Evolutionary conservation across 208 protist genomes (phyloP).

Genomic region (Acanthamoeba royreba): DNA sequence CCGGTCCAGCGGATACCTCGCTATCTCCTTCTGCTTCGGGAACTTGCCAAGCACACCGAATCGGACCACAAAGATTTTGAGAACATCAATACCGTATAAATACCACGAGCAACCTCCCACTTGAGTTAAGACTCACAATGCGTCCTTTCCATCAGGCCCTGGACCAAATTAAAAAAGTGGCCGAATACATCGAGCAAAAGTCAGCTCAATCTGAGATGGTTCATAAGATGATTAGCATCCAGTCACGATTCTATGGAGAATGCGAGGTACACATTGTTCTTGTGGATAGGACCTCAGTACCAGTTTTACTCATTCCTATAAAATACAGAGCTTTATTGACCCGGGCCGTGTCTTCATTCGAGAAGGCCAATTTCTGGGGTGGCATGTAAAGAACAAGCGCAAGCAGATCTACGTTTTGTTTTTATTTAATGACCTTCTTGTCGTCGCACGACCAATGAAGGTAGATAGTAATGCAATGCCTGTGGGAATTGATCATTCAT

Average conservation of each 20-base stretch:
- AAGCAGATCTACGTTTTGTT: neutral
- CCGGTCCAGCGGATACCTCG: slow-evolving; percentile 47
- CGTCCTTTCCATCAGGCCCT: neutral
- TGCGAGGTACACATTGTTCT: neutral
- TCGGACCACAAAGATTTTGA: neutral
- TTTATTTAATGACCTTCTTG: neutral
- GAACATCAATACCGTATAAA: neutral
- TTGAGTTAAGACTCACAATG: neutral
- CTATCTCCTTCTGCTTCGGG: slow-evolving; percentile 17
- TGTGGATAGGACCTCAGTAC: neutral
- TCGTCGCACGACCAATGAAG: neutral
- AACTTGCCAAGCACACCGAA: slow-evolving; percentile 34
- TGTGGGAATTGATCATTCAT: neutral
- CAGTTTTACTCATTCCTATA: neutral
- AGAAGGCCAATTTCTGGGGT: neutral
- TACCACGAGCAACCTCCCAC: neutral
- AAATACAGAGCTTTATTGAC: neutral
- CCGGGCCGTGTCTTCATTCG: neutral
- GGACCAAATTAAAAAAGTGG: slow-evolving; percentile 17
- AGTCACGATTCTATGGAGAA: neutral
- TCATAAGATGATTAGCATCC: neutral
- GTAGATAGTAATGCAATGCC: neutral
- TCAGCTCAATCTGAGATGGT: neutral
- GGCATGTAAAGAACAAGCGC: neutral
- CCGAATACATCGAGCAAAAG: slow-evolving; percentile 41